Base-by-base conservation (phyloP, 495 filamentous ascomycete genomes). In the Hypoxylon trugodes region DNA sequence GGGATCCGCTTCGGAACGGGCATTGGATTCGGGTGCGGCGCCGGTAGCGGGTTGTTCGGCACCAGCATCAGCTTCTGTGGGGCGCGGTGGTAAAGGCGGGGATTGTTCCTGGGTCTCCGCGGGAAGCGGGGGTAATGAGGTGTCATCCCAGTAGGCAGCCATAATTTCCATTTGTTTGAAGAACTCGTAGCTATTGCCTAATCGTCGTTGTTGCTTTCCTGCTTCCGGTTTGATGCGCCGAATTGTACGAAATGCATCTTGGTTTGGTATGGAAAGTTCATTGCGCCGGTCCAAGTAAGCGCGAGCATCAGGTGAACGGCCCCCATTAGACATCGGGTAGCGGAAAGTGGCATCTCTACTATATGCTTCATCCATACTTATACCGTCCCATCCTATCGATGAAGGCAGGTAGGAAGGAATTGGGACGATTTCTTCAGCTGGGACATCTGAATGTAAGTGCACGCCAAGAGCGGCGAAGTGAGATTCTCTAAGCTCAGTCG, bases 121-220 rank as follows among this genome's bases (percentile, higher is more conserved):
- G 3, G 25, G 37, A 15, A 52, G 48, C 0, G 61, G 61, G 2
- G 73, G 70, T 15, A 77, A 68, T 2, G 81, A 80, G 0, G 80
- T 81, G 61, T 86, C 83, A 15, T 79, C 77, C 83, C 83, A 86
- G 61, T 72, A 86, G 1, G 71, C 58, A 13, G 80, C 75, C 64
- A 83, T 76, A 26, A 79, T 56, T 47, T 86, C 83, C 24, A 86
- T 73, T 49, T 81, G 77, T 33, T 79, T 81, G 69, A 77, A 86
- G 70, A 86, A 86, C 69, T 84, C 83, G 51, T 81, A 86, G n/a
- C 79, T 77, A 61, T 83, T 84, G 6, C 83, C 83, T 4, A 86
- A 68, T 1, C 83, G 78, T 1, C 76, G 73, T 18, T 74, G 72
- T 36, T 73, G 56, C 47, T 78, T 76, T 6, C 83, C 83, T 36